Evolutionary conservation across 139 green algal species (phyloP), one percentile per base, ranked within the genome.

Genomic region (Gonium pectorale): DNA sequence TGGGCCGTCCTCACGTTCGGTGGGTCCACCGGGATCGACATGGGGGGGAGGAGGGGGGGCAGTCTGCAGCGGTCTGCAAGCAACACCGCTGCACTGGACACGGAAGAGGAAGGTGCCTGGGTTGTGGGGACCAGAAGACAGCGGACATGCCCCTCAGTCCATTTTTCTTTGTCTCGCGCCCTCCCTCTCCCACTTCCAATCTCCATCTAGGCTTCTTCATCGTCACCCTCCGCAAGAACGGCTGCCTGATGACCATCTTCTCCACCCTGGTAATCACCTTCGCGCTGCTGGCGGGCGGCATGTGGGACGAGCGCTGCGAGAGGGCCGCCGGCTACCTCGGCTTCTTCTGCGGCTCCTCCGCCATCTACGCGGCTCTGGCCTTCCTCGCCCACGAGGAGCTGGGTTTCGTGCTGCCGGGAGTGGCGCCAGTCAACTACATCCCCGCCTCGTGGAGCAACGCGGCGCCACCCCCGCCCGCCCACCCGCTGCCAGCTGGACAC

Each of bases 361-460:
- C 93, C 40, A 92, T 94, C 75, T 96, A 95, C 81, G 80, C 89
- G 9, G 93, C 89, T 17, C 89, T 94, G 43, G 90, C 87, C 37
- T 84, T 91, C 60, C 68, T 96, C 56, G 89, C 90, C 46, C 81
- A 94, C 22, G 54, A 64, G n/a, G 79, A 86, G 40, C 51, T 87
- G 46, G 86, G 86, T 33, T 22, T 69, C 52, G 31, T 2, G 1
- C 62, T 89, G 79, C 86, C 86, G 22, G 86, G 86, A 9, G 64
- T 67, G 4, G 33, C 46, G 2, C 79, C 64, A 1, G 44, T 85
- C n/a, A n/a, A n/a, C n/a, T n/a, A n/a, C n/a, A n/a, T n/a, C n/a
- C n/a, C n/a, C n/a, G n/a, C n/a, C n/a, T n/a, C n/a, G n/a, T n/a
- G n/a, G n/a, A n/a, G n/a, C n/a, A n/a, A n/a, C n/a, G n/a, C n/a